phyloP scores from a whole-genome alignment of 139 green algal genomes.

The Chlorella sp. region DNA sequence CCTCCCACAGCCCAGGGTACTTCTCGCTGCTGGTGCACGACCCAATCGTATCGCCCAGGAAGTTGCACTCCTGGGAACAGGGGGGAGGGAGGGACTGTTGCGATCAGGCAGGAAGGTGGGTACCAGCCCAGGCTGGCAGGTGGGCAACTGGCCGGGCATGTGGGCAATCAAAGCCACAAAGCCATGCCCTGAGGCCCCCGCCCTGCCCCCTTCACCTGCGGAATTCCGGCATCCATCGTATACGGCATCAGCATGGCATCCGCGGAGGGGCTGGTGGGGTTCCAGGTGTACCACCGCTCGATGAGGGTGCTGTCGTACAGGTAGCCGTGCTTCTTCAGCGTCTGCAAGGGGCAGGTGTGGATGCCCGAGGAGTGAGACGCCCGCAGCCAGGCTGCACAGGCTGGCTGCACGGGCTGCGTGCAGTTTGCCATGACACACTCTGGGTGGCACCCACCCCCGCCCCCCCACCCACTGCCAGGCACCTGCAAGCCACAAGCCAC shows the following conservation, averaged over 20 bases:
- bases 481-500: not conserved
- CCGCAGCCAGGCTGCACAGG: no score
- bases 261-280: not conserved
- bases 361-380: no score
- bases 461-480: not conserved
- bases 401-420: no score
- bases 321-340: constrained; percentile 14
- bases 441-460: no score
- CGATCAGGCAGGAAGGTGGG: no score
- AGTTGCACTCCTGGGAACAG: constrained; percentile 6
- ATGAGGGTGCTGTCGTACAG: constrained; percentile 24
- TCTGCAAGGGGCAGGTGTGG: not conserved
- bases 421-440: no score
- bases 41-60: not conserved
- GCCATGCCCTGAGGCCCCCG: no score
- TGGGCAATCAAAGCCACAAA: not conserved
- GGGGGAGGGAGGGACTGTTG: not conserved
- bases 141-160: no score
- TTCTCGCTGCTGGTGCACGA: not conserved
- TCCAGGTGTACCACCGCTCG: not conserved
- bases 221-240: constrained; percentile 21
- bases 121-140: no score
- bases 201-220: not conserved
- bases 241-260: constrained; percentile 5
- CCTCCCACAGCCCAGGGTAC: constrained; percentile 17